phyloP scores from a whole-genome alignment of 805 yeast species.

The Cyberlindnera suaveolens region DNA sequence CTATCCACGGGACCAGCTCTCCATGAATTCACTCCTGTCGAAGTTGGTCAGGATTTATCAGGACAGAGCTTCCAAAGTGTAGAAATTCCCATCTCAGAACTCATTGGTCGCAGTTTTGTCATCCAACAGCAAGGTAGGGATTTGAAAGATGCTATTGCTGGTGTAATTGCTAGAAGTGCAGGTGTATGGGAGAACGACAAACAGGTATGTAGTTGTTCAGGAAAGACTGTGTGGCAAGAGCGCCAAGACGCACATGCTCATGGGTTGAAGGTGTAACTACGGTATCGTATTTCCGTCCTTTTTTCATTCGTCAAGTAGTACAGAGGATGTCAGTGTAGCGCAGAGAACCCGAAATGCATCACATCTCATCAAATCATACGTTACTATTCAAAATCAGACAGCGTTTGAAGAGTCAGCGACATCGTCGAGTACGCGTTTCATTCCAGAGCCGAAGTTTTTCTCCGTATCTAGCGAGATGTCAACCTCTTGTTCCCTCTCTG shows the following conservation, averaged over 20 bases:
- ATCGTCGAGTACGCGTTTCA: conserved; percentile 1
- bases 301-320: background rate
- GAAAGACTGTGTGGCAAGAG: conserved; percentile 96
- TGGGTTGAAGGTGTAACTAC: conserved; percentile 37
- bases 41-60: conserved; percentile 30
- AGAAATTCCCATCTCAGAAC: conserved; percentile 42
- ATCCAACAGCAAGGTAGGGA: conserved; percentile 22
- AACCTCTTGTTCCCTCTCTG: conserved; percentile 17
- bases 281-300: background rate
- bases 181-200: conserved; percentile 97
- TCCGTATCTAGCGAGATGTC: conserved; percentile 24
- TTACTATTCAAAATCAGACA: no score
- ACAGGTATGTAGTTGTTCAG: conserved; percentile 89
- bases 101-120: conserved; percentile 61
- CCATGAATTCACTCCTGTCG: conserved; percentile 27
- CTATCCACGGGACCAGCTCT: conserved; percentile 52
- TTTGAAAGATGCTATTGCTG: conserved; percentile 45
- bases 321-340: background rate
- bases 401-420: background rate
- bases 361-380: no score
- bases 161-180: conserved; percentile 93
- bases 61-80: conserved; percentile 43
- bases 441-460: background rate
- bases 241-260: conserved; percentile 63
- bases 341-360: no score